Evolutionary conservation across 441 rosid genomes (phyloP), one percentile per base, ranked within the genome.

Genomic region (Dalechampia spathulata): DNA sequence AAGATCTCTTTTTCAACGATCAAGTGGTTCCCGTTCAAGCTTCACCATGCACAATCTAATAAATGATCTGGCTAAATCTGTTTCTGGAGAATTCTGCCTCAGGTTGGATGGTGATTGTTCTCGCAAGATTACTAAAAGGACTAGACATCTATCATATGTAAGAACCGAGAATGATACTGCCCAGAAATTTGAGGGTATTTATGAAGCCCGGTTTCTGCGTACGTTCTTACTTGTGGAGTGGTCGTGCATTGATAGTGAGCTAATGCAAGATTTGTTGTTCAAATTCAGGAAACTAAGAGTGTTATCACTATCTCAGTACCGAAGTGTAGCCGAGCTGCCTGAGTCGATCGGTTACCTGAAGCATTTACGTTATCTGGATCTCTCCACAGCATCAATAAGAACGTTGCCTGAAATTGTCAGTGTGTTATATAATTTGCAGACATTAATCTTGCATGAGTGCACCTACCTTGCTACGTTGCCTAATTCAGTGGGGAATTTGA

Each of bases 11-110:
- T 72, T 72, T 46, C 70, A 68, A 44, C 39, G 42, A n/a, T 47
- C 54, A 9, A 38, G 34, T 47, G 46, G 32, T 26, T 2, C 11
- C 2, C 11, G 16, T 7, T 21, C 62, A 34, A 30, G 61, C 50
- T 72, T 57, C 26, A 36, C 50, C 21, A 72, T 72, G 70, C 71
- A 72, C 44, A 60, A 58, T 47, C 59, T 67, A 21, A 64, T 67
- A 32, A 65, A 67, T 39, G 66, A 67, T n/a, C 57, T 63, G 55
- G 69, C 76, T 7, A 53, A 67, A 38, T 46, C 16, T 20, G 61
- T 72, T 2, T 41, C 69, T 7, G 32, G 63, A 45, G 55, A 68
- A 25, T 49, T 43, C 49, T 58, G 62, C 66, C 34, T 38, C 34
- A 58, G 59, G 32, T 30, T 45, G 12, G 62, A 53, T 19, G 52